A percentile compares a stretch with the other conserved stretches of the same genome.
phyloP scores from a whole-genome alignment of 1,284 basidiomycete genomes.

The Puccinia hordei region DNA sequence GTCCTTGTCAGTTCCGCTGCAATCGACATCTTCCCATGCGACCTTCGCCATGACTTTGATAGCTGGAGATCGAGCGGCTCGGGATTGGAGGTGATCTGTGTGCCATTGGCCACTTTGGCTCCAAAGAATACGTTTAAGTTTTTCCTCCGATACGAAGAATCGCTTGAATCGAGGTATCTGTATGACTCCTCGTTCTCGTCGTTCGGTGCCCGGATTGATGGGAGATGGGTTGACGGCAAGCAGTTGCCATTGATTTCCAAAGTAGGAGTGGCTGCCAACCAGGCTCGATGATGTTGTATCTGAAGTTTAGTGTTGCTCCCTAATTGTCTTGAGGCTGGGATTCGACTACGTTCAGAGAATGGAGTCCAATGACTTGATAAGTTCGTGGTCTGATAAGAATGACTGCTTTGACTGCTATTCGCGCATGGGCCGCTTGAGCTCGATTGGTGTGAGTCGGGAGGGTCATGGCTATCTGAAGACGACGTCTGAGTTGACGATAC shows the following conservation, averaged over 20 bases:
- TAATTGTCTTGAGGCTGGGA: slow-evolving; percentile 7
- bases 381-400: background rate
- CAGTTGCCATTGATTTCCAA: background rate
- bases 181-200: background rate
- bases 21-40: background rate
- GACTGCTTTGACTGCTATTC: background rate
- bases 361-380: background rate
- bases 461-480: background rate
- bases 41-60: background rate
- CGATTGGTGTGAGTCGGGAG: background rate
- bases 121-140: background rate
- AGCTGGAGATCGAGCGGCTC: background rate
- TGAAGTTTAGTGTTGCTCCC: background rate
- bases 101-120: background rate
- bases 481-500: background rate
- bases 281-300: background rate
- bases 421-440: background rate
- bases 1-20: slow-evolving; percentile 18
- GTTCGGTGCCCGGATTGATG: background rate
- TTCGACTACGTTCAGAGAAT: slow-evolving; percentile 14
- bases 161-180: background rate
- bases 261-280: background rate
- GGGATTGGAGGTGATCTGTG: too few species aligned
- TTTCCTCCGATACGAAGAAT: background rate
- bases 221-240: background rate